Conservation (phyloP, 108 stramenopile genomes). For the Fragilaria radians region DNA sequence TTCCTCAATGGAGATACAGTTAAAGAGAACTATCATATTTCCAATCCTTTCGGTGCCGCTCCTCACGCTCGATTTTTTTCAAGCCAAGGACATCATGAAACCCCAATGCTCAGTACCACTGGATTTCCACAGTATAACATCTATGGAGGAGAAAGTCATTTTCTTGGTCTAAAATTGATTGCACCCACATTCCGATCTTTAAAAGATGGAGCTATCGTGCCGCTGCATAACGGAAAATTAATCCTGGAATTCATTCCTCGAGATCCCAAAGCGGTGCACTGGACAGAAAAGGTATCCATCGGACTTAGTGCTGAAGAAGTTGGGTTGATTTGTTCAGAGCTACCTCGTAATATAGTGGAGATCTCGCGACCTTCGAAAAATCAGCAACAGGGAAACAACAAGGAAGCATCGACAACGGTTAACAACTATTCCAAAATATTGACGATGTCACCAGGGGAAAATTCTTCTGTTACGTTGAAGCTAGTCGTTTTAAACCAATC, state of each 20-base stretch:
- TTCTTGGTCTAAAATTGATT: slow-evolving; percentile 40
- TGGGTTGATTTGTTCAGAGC: slow-evolving; percentile 37
- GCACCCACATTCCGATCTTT: slow-evolving; percentile 38
- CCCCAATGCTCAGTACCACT: too few species aligned
- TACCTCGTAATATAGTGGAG: slow-evolving; percentile 36
- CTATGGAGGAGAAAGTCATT: slow-evolving; percentile 33
- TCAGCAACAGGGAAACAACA: too few species aligned
- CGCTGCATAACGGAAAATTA: slow-evolving; percentile 39
- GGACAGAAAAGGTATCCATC: slow-evolving; percentile 30
- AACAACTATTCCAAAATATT: too few species aligned
- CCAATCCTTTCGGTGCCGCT: too few species aligned
- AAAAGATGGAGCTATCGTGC: slow-evolving; percentile 17
- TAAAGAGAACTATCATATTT: too few species aligned
- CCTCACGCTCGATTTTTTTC: too few species aligned
- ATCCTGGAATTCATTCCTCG: slow-evolving; percentile 47
- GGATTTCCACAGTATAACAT: slow-evolving; percentile 52
- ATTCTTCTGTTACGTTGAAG: slow-evolving; percentile 27
- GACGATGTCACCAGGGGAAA: slow-evolving; percentile 39
- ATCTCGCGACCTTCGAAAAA: slow-evolving; percentile 16
- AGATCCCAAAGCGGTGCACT: slow-evolving; percentile 14
- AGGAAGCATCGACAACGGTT: too few species aligned
- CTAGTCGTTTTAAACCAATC: slow-evolving; percentile 50
- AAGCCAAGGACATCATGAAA: too few species aligned
- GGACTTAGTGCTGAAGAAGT: slow-evolving; percentile 47
- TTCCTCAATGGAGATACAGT: too few species aligned